These are phyloP conservation scores for Ophidiomyces ophidiicola DNA, from an alignment of 2,329 filamentous ascomycete genomes.

Conservation along the genomic window DNA sequence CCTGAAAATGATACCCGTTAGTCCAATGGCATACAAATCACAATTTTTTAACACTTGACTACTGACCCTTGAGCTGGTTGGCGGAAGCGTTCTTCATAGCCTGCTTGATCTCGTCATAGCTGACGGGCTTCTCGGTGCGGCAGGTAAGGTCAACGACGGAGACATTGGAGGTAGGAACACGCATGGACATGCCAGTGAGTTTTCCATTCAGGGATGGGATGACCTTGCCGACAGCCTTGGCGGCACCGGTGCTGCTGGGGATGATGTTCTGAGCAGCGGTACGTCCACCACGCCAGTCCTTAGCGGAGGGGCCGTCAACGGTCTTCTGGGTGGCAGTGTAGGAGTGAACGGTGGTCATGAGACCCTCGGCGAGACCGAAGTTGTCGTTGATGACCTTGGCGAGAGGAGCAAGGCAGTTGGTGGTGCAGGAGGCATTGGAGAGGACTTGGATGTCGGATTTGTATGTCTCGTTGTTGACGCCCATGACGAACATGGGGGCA, in stretches of 20 bases:
- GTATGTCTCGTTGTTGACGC: constrained; percentile 93
- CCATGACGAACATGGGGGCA: constrained; percentile 99
- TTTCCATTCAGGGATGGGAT: constrained; percentile 97
- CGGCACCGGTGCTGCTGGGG: constrained; percentile 95
- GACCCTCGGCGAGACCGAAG: constrained; percentile 92
- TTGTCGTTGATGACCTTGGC: constrained; percentile 99
- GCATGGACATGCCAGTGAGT: constrained; percentile 99
- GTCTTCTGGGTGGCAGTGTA: constrained; percentile 99
- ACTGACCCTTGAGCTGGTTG: constrained; percentile 70
- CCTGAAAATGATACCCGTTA: constrained; percentile 38
- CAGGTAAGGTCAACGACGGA: constrained; percentile 95
- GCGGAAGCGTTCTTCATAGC: constrained; percentile 79
- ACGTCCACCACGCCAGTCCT: constrained; percentile 99
- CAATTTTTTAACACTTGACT: constrained; percentile 2
- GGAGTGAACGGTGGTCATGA: constrained; percentile 99
- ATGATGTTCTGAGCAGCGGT: constrained; percentile 99
- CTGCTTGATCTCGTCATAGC: constrained; percentile 75
- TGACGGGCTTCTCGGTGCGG: constrained; percentile 76
- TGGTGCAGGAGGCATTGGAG: constrained; percentile 99
- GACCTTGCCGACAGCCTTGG: constrained; percentile 99
- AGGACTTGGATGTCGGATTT: constrained; percentile 82
- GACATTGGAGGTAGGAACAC: constrained; percentile 96
- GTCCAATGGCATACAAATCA: not conserved
- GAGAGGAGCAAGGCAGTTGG: constrained; percentile 98
- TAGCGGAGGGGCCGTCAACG: constrained; percentile 90